Evolutionary conservation across 2,329 filamentous ascomycete species (phyloP), one percentile per base, ranked within the genome.

Genomic region (Cordyceps pruinosa): DNA sequence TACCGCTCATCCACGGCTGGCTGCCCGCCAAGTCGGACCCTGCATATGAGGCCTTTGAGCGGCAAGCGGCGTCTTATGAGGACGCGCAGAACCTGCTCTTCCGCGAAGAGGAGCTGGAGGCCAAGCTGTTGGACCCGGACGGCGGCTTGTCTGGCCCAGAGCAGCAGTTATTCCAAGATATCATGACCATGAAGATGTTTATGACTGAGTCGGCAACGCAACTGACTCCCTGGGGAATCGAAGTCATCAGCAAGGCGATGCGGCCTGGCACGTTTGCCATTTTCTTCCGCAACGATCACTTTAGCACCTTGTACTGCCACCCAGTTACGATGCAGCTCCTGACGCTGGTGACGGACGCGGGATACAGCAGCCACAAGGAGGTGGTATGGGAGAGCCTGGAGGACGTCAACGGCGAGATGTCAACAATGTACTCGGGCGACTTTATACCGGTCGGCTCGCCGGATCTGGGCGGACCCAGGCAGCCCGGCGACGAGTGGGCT

Each of bases 201-300:
- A 76, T 97, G n/a, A 75, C 78, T 4, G 79, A 78, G 1, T 92
- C 90, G 60, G 87, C 90, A 0, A 97, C 94, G 0, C 94, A 99
- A 65, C 76, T 99, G 23, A 97, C 94, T 0, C 77, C 83, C 0
- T 88, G 87, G 70, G 94, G 94, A 0, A 78, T 99, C 2, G 81
- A 88, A 39, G 82, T 88, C 1, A 85, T 97, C 39, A 80, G 80
- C 1, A 82, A 83, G 51, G 85, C 81, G 6, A 79, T 97, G 58
- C 75, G 81, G 13, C 87, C 90, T 1, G 93, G 91, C 2, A 84
- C 88, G 1, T 83, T 97, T 60, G 90, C 90, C 0, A 97, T 99
- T 50, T 73, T 99, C 1, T 99, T 99, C 75, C 84, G 94, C 26
- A 99, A 99, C 65, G 93, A 99, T 67, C 94, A 99, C 69, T 99